A percentile compares a stretch with the other conserved stretches of the same genome.
phyloP scores from a whole-genome alignment of 352 stramenopile genomes.

The Globisporangium solare region DNA sequence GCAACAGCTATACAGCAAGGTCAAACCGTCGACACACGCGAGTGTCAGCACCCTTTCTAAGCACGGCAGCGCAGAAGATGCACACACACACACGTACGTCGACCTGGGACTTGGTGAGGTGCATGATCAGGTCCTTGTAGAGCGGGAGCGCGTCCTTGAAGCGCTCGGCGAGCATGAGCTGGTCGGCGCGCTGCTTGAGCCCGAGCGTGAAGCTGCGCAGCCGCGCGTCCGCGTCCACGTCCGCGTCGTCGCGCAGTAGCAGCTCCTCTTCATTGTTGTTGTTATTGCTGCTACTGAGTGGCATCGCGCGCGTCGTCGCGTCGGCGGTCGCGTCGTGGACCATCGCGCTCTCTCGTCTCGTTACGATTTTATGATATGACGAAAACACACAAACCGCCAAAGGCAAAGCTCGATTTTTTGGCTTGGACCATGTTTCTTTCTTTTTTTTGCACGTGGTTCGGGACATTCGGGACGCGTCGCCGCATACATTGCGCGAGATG shows the following conservation, averaged over 20 bases:
- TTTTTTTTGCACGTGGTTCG: background rate
- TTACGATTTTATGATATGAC: slow-evolving; percentile 8
- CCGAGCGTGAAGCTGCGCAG: slow-evolving; percentile 30
- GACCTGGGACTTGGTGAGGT: slow-evolving; percentile 64
- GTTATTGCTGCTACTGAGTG: slow-evolving; percentile 6
- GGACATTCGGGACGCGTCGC: background rate
- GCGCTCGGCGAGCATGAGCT: slow-evolving; percentile 46
- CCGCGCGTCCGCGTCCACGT: slow-evolving; percentile 45
- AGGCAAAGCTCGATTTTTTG: slow-evolving; percentile 5
- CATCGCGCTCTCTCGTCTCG: slow-evolving; percentile 12
- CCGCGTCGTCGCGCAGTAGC: slow-evolving; percentile 37
- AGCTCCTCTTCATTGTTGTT: slow-evolving; percentile 14
- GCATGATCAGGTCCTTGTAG: slow-evolving; percentile 69
- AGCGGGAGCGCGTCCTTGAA: slow-evolving; percentile 49
- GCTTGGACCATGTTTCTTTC: background rate
- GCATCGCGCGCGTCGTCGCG: slow-evolving; percentile 7
- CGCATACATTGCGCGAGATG: background rate
- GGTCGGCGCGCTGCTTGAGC: slow-evolving; percentile 67
- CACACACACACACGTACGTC: slow-evolving; percentile 18
- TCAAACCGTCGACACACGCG: background rate
- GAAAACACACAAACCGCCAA: background rate
- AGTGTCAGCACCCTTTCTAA: background rate
- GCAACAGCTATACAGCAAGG: slow-evolving; percentile 24
- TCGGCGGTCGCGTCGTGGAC: slow-evolving; percentile 21
- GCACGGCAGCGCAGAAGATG: background rate